Conservation (phyloP, 2,329 filamentous ascomycete species). For the Alternaria infectoria region DNA sequence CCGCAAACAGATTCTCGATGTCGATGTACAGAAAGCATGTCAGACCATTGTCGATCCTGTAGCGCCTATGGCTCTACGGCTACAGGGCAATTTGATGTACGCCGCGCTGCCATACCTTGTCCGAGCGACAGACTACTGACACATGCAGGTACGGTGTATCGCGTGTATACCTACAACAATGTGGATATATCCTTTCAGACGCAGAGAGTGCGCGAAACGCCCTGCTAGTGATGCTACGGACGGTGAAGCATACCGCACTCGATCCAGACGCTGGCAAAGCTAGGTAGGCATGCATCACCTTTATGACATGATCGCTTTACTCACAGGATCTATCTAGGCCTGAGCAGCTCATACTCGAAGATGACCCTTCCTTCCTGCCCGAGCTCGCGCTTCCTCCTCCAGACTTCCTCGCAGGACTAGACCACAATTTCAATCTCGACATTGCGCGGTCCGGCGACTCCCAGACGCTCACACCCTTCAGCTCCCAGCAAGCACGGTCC, state of each 20-base stretch:
- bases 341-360: constrained; percentile 75
- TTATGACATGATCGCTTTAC: not conserved
- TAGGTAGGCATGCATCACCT: constrained; percentile 61
- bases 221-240: constrained; percentile 71
- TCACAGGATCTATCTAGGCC: constrained; percentile 59
- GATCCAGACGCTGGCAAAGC: constrained; percentile 75
- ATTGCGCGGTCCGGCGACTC: constrained; percentile 44
- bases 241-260: constrained; percentile 64
- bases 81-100: constrained; percentile 86
- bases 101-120: constrained; percentile 20
- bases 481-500: constrained; percentile 33
- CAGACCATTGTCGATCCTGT: constrained; percentile 84
- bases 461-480: constrained; percentile 47
- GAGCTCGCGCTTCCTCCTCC: constrained; percentile 67
- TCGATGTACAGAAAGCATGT: constrained; percentile 86
- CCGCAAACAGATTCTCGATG: constrained; percentile 84
- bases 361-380: constrained; percentile 82
- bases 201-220: constrained; percentile 75
- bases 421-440: constrained; percentile 44
- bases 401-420: constrained; percentile 58
- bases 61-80: constrained; percentile 84
- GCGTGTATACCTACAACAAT: constrained; percentile 86
- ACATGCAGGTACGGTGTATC: constrained; percentile 68
- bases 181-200: constrained; percentile 82
- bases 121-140: constrained; percentile 15